A percentile compares a stretch with the other conserved stretches of the same genome.
phyloP scores from a whole-genome alignment of 2,329 filamentous ascomycete genomes.

The Fusarium compactum region DNA sequence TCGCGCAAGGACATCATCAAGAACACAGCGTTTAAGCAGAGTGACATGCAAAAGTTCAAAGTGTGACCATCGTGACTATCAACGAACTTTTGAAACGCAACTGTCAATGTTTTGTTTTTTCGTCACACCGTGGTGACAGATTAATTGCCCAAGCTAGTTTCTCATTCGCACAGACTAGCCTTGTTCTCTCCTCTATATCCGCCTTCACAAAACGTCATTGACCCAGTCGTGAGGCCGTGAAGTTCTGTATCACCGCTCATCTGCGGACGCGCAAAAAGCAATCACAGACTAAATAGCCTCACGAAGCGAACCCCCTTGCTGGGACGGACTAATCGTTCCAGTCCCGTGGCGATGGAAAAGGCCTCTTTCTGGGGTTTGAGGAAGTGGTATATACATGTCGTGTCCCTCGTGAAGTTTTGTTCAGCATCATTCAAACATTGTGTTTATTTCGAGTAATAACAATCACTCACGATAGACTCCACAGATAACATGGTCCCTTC shows the following conservation, averaged over 20 bases:
- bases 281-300: constrained; percentile 5
- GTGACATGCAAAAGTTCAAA: background rate
- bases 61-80: background rate
- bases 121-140: background rate
- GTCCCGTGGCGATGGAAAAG: background rate
- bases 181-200: constrained; percentile 1
- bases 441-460: background rate
- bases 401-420: background rate
- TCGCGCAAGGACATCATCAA: background rate
- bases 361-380: background rate
- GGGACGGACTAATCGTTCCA: background rate
- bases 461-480: background rate
- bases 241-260: background rate
- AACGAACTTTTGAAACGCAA: background rate
- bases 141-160: background rate
- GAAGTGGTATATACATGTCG: background rate
- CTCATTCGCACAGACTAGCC: background rate
- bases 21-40: background rate
- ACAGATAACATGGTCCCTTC: constrained; percentile 14
- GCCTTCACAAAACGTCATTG: background rate
- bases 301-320: background rate
- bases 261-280: background rate
- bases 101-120: background rate
- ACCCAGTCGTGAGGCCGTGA: background rate
- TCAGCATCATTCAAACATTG: background rate